Evolutionary conservation across 352 stramenopile species (phyloP), one percentile per base, ranked within the genome.

Genomic region (Phytopythium litorale): DNA sequence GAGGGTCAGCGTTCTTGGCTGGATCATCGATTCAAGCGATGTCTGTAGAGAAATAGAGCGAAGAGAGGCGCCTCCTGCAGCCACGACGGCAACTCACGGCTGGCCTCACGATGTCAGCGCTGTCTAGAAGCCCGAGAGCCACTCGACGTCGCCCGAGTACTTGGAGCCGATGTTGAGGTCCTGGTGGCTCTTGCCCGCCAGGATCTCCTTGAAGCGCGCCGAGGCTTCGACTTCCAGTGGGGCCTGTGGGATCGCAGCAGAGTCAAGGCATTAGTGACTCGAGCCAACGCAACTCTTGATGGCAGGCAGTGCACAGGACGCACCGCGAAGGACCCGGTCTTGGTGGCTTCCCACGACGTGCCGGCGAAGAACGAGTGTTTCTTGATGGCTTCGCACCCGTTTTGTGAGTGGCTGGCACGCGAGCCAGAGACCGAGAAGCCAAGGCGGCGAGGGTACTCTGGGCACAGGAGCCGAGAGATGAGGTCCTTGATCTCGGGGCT

Each of bases 321-420:
- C 75, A 94, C 86, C 67, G 78, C 79, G 60, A 94, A 91, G 9
- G 84, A 91, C 58, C 83, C 84, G 32, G 79, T 79, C 64, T 92
- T 92, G 4, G 84, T 92, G 16, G 84, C 79, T 54, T 92, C 83
- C 87, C 87, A 96, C 32, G 83, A 83, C 2, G 84, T 91, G 42
- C 84, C 84, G 63, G 85, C 76, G 56, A 96, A 96, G 59, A 96
- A 96, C 13, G 83, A 53, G 56, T 94, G 86, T 43, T 84, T 85
- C 63, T 92, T 91, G 37, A 94, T 91, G 28, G 71, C 71, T 56
- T 88, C 78, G 60, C 83, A 91, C 8, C 78, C 79, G 54, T 76
- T 73, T 16, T 78, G 64, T 9, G 71, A 54, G 43, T 67, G 77
- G 49, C 79, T 84, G 4, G 70, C 63, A 8, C 78, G 73, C 25